Evolutionary conservation across 352 stramenopile species (phyloP).

Genomic region (Ophiocytium majus): DNA sequence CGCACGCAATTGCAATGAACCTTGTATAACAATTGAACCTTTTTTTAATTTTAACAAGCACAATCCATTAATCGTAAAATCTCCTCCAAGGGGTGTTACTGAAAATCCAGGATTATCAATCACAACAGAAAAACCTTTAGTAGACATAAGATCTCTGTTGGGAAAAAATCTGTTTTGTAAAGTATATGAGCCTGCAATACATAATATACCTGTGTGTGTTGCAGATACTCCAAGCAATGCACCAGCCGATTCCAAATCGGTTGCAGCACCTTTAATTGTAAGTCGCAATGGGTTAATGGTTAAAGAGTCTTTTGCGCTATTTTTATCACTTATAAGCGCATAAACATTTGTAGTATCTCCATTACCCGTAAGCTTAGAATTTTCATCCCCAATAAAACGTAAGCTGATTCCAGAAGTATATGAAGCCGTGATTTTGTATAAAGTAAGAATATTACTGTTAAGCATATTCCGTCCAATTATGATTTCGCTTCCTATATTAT

Average conservation of each 20-base stretch:
- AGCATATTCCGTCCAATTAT: conserved; percentile 21
- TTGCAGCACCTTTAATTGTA: conserved; percentile 21
- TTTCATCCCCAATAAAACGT: conserved; percentile 21
- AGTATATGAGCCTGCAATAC: conserved; percentile 20
- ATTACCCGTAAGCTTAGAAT: conserved; percentile 21
- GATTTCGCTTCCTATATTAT: conserved; percentile 22
- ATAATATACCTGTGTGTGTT: conserved; percentile 22
- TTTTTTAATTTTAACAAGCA: conserved; percentile 23
- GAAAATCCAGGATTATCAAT: conserved; percentile 22
- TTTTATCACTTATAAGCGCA: conserved; percentile 22
- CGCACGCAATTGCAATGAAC: conserved; percentile 19
- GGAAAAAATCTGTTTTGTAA: conserved; percentile 22
- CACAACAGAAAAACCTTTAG: conserved; percentile 21
- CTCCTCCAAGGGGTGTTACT: conserved; percentile 18
- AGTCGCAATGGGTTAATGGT: conserved; percentile 19
- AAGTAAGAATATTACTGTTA: conserved; percentile 23
- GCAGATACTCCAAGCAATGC: conserved; percentile 19
- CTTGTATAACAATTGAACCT: conserved; percentile 22
- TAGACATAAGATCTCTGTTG: conserved; percentile 21
- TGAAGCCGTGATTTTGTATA: conserved; percentile 21
- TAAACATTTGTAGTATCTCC: conserved; percentile 22
- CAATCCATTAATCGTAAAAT: conserved; percentile 22
- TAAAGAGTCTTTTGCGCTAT: conserved; percentile 21
- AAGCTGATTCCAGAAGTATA: conserved; percentile 21
- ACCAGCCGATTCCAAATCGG: conserved; percentile 18